Evolutionary conservation across 116 monocot genomes (phyloP).

Genomic region (Phalaenopsis hybrid): DNA sequence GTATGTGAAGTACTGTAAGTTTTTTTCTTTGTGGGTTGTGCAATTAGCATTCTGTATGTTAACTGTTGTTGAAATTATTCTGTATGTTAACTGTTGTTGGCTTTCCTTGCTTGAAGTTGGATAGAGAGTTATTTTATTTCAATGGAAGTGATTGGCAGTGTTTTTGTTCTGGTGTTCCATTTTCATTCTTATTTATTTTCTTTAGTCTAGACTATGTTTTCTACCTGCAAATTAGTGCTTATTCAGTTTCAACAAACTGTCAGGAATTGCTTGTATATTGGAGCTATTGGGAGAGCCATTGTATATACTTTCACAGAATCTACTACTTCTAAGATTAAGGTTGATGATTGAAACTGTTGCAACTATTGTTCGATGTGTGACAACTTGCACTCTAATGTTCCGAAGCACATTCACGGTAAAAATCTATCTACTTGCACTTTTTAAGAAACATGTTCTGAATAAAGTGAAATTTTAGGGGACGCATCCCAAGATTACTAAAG

Average conservation of each 20-base stretch:
- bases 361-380: slow-evolving; percentile 69
- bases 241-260: slow-evolving; percentile 7
- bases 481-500: not conserved
- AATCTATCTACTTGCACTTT: not conserved
- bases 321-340: slow-evolving; percentile 73
- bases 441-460: not conserved
- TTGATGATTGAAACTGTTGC: slow-evolving; percentile 72
- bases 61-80: not conserved
- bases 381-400: slow-evolving; percentile 48
- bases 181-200: no score
- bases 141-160: not conserved
- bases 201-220: not conserved
- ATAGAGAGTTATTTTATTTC: no score
- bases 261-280: slow-evolving; percentile 90
- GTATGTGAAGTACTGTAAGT: not conserved
- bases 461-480: not conserved
- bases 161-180: no score
- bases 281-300: slow-evolving; percentile 88
- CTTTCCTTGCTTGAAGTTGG: not conserved
- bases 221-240: not conserved
- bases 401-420: slow-evolving; percentile 50
- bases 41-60: no score
- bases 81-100: not conserved
- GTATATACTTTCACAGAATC: slow-evolving; percentile 88
- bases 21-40: not conserved